phyloP scores from a whole-genome alignment of 2,329 filamentous ascomycete genomes.

The Cercospora citrullina region DNA sequence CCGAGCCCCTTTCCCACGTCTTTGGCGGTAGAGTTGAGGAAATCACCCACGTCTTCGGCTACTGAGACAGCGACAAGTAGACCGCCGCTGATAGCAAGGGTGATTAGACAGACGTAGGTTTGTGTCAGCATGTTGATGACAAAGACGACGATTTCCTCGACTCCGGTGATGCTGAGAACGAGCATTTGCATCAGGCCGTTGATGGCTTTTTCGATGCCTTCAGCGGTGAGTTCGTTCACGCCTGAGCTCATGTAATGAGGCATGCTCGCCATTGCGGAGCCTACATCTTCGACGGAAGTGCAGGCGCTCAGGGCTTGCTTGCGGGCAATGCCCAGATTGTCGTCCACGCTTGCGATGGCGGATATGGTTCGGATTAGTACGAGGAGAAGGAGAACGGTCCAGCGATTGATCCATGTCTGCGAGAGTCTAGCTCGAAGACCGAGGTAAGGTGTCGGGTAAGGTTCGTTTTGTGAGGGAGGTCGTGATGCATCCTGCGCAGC shows the following conservation, averaged over 20 bases:
- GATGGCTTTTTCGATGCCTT: constrained; percentile 77
- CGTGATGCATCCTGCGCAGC: constrained; percentile 56
- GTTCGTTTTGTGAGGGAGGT: constrained; percentile 62
- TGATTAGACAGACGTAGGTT: constrained; percentile 87
- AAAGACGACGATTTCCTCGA: constrained; percentile 87
- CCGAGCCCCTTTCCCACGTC: constrained; percentile 60
- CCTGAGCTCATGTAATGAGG: constrained; percentile 89
- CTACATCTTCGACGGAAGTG: constrained; percentile 86
- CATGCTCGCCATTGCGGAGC: constrained; percentile 96
- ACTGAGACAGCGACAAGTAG: constrained; percentile 68
- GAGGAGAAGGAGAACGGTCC: constrained; percentile 86
- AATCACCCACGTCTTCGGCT: constrained; percentile 60
- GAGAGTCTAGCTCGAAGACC: constrained; percentile 85
- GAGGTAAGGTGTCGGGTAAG: constrained; percentile 83
- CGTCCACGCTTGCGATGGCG: constrained; percentile 69
- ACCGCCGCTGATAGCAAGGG: constrained; percentile 76
- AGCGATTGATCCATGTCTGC: constrained; percentile 96
- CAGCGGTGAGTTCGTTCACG: constrained; percentile 81
- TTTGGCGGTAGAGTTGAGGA: constrained; percentile 61
- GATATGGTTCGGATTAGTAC: constrained; percentile 80
- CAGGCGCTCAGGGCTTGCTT: constrained; percentile 83
- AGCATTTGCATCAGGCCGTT: constrained; percentile 77
- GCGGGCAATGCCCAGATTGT: constrained; percentile 74
- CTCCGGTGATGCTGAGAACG: constrained; percentile 73
- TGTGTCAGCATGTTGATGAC: constrained; percentile 87